A percentile compares a stretch with the other conserved stretches of the same genome.
Conservation (phyloP, 208 protist species). For the Wallacemonas sp. region DNA sequence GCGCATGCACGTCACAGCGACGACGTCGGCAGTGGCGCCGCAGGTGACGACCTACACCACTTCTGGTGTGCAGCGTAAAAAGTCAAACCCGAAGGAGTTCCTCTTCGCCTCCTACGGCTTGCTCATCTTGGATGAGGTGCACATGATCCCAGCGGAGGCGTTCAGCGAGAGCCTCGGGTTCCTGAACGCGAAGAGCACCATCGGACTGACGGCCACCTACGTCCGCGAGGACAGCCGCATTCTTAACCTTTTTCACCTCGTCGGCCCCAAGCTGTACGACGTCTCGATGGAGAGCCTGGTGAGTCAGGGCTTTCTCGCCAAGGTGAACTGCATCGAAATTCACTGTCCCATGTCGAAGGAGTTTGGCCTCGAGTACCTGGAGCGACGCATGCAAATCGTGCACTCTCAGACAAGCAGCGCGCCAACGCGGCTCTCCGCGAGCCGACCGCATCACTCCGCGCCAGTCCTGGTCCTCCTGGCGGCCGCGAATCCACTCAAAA, state of each 20-base stretch:
- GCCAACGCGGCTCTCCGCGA: conserved; percentile 78
- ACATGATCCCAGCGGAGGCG: conserved; percentile 96
- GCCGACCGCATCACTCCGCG: background rate
- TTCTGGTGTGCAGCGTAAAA: conserved; percentile 24
- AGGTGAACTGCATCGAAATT: conserved; percentile 98
- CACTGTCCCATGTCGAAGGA: conserved; percentile 97
- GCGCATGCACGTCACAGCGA: conserved; percentile 27
- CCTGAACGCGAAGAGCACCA: conserved; percentile 95
- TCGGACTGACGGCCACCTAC: conserved; percentile 98
- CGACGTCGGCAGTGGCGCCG: background rate
- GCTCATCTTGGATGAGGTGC: conserved; percentile 95
- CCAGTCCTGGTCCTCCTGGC: conserved; percentile 78
- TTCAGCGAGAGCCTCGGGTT: conserved; percentile 95
- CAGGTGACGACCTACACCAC: background rate
- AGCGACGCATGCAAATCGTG: conserved; percentile 41
- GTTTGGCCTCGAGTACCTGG: conserved; percentile 93
- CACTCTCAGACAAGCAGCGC: conserved; percentile 61
- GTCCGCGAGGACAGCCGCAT: conserved; percentile 98
- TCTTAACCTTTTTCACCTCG: conserved; percentile 97
- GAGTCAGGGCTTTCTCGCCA: conserved; percentile 95
- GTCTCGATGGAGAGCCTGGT: conserved; percentile 99
- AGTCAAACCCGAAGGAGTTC: conserved; percentile 75
- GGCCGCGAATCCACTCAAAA: conserved; percentile 89
- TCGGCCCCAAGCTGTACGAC: conserved; percentile 99
- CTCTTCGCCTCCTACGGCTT: conserved; percentile 82